Evolutionary conservation across 1,284 basidiomycete species (phyloP).

Genomic region (Mycosarcoma mackinlayi): DNA sequence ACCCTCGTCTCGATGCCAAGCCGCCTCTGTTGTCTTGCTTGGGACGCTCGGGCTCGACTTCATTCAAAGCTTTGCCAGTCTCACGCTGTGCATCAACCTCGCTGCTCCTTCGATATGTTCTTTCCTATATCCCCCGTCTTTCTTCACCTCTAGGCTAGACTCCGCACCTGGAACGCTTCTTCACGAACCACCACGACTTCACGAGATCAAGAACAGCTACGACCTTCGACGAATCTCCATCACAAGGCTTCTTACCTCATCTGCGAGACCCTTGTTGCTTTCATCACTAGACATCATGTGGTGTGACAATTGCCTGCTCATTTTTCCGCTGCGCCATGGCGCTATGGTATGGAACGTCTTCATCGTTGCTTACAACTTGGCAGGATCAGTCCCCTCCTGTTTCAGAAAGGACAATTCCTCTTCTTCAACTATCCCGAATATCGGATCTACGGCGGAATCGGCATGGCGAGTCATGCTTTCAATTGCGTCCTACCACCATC

Average conservation of each 20-base stretch:
- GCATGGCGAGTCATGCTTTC: conserved; percentile 74
- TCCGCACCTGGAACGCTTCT: neutral
- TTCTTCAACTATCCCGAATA: conserved; percentile 77
- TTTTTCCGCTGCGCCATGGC: conserved; percentile 69
- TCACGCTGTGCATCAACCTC: neutral
- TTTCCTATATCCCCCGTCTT: neutral
- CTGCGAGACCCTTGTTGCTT: neutral
- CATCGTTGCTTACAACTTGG: conserved; percentile 77
- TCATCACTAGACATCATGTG: conserved; percentile 29
- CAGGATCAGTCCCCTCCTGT: conserved; percentile 77
- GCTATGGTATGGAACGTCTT: conserved; percentile 79
- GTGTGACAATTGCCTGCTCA: conserved; percentile 62
- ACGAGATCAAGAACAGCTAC: conserved; percentile 1
- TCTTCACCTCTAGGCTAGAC: neutral
- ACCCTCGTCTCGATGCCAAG: neutral
- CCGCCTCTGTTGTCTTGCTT: neutral
- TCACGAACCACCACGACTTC: no score
- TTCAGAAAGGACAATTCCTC: conserved; percentile 76
- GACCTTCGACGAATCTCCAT: neutral
- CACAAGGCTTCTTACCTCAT: neutral
- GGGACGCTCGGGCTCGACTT: neutral
- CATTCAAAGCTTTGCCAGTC: no score
- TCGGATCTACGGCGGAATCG: conserved; percentile 80
- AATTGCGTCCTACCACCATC: conserved; percentile 74
- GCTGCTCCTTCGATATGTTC: neutral